Evolutionary conservation across 2,329 filamentous ascomycete genomes (phyloP), one percentile per base, ranked within the genome.

Genomic region (Nemania abortiva): DNA sequence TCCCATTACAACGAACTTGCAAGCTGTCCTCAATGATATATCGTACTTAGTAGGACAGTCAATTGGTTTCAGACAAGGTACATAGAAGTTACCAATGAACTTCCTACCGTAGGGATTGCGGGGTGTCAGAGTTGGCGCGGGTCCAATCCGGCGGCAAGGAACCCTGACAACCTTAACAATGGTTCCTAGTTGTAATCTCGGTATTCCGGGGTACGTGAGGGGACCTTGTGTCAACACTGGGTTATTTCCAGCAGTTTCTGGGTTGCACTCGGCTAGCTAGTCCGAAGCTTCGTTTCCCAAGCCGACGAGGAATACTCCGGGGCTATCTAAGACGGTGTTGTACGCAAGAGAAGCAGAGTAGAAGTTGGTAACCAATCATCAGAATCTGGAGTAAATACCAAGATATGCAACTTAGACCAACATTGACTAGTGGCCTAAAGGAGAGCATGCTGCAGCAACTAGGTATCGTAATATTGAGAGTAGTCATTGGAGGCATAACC

Each of bases 121-220:
- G 50, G 24, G 15, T 9, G 31, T 24, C 5, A 37, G 37, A 54
- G 39, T 53, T 31, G 34, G 37, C 45, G 53, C 24, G 22, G 39
- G 20, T 39, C 57, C 15, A 56, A 56, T 52, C 57, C 39, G 37
- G 56, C 31, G 20, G 52, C 50, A 66, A 52, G 52, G 52, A 45
- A 54, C 53, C 47, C 65, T 7, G 18, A 45, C 53, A 9, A 45
- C 37, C 24, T 67, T 20, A 53, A 53, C 20, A 45, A 63, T 54
- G 31, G 47, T 47, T 57, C 42, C 31, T 31, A 7, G 31, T 31
- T 29, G 13, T 31, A 62, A 54, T 27, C 34, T 58, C 37, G 47
- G 47, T 34, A 27, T 54, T 47, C 58, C 45, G 9, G 15, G 65
- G 11, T 22, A 63, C 52, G 34, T 49, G 27, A 63, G 59, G 15